Evolutionary conservation across 805 yeast genomes (phyloP).

Genomic region (Saccharomycopsis sp.): DNA sequence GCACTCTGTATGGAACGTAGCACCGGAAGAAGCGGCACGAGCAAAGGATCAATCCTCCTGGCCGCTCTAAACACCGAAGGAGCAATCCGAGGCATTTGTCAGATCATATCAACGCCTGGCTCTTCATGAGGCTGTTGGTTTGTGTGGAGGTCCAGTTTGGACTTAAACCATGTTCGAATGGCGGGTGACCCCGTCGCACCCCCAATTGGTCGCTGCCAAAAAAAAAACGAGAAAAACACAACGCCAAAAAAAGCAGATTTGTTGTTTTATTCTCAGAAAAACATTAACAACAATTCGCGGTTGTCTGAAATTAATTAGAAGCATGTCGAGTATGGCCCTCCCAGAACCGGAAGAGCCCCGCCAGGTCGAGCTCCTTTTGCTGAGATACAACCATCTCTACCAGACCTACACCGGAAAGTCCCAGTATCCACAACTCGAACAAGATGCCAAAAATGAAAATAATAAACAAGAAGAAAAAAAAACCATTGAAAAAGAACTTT

Average conservation of each 20-base stretch:
- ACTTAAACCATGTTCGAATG: no score
- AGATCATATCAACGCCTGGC: no score
- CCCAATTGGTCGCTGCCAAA: no score
- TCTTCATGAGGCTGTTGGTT: no score
- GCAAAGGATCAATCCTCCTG: background rate
- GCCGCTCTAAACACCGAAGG: conserved; percentile 2
- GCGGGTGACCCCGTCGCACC: no score
- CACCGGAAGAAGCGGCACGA: conserved; percentile 17
- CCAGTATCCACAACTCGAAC: background rate
- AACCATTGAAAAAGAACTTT: conserved; percentile 25
- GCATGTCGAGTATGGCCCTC: background rate
- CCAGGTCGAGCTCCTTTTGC: conserved; percentile 20
- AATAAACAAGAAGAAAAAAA: conserved; percentile 7
- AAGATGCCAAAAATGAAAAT: background rate
- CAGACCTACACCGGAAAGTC: background rate
- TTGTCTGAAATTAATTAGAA: no score
- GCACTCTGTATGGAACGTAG: conserved; percentile 29
- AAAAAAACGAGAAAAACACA: no score
- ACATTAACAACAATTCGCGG: no score
- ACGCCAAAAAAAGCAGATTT: no score
- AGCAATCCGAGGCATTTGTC: conserved; percentile 17
- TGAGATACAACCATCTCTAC: conserved; percentile 23
- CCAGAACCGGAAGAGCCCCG: background rate
- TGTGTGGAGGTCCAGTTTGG: no score
- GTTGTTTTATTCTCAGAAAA: no score